A percentile compares a stretch with the other conserved stretches of the same genome.
Evolutionary conservation across 2,329 filamentous ascomycete species (phyloP).

Genomic region (Sphaerulina musiva): DNA sequence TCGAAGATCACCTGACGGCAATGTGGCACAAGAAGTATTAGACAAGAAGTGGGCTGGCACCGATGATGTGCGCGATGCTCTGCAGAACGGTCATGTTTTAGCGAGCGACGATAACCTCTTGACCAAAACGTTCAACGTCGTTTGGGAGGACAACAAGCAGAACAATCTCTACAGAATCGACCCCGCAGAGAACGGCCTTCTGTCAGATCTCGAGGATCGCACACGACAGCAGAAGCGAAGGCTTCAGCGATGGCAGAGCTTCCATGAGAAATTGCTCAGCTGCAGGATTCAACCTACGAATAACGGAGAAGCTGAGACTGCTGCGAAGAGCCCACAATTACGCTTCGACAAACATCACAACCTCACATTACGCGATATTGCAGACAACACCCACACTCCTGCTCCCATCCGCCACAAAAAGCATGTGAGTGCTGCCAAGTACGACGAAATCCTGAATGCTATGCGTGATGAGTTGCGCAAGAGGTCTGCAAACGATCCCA

Average conservation of each 20-base stretch:
- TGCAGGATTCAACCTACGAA: constrained; percentile 14
- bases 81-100: constrained; percentile 60
- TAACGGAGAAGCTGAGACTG: constrained; percentile 2
- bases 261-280: constrained; percentile 41
- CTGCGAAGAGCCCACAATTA: constrained; percentile 10
- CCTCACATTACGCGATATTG: constrained; percentile 26
- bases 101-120: constrained; percentile 57
- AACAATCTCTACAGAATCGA: constrained; percentile 42
- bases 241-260: constrained; percentile 67
- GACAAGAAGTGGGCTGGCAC: constrained; percentile 73
- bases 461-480: constrained; percentile 33
- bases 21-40: constrained; percentile 51
- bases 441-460: constrained; percentile 31
- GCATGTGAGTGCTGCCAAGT: constrained; percentile 21
- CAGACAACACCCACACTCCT: constrained; percentile 9
- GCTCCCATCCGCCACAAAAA: constrained; percentile 12
- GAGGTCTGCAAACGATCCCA: constrained; percentile 16
- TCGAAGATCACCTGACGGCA: constrained; percentile 22
- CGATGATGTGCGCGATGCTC: constrained; percentile 63
- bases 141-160: constrained; percentile 59
- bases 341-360: constrained; percentile 30
- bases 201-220: constrained; percentile 65
- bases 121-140: constrained; percentile 55
- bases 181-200: constrained; percentile 45
- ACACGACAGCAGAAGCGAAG: constrained; percentile 61